A percentile compares a stretch with the other conserved stretches of the same genome.
phyloP scores from a whole-genome alignment of 306 rosid species.

The Cicer judaicum region DNA sequence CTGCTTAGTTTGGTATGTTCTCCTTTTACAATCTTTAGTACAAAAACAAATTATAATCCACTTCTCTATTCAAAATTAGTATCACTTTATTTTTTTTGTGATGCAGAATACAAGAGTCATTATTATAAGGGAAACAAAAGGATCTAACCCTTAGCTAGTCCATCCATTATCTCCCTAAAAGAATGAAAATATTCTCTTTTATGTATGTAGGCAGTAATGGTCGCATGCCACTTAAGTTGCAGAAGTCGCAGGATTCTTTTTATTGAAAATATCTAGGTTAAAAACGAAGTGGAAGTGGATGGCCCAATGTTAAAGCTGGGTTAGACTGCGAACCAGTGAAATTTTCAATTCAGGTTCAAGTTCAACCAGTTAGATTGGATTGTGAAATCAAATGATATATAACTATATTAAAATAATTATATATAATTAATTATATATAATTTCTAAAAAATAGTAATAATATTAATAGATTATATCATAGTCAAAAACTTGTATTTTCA shows the following conservation, averaged over 20 bases:
- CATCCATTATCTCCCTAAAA: slow-evolving; percentile 1
- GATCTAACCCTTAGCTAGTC: slow-evolving; percentile 10
- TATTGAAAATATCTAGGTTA: slow-evolving; percentile 3
- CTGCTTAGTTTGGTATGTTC: slow-evolving; percentile 4
- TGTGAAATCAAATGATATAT: not conserved
- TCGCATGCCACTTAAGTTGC: slow-evolving; percentile 11
- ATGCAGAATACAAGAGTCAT: slow-evolving; percentile 4
- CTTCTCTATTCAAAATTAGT: slow-evolving; percentile 23
- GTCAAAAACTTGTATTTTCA: slow-evolving; percentile 3
- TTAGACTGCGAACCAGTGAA: not conserved
- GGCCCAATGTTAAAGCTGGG: not conserved
- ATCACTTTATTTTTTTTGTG: not conserved
- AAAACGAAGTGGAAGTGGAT: not conserved
- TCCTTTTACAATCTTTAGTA: slow-evolving; percentile 7
- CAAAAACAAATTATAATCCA: slow-evolving; percentile 18
- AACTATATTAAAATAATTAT: not conserved
- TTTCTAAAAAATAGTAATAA: no score
- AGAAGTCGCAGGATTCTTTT: not conserved
- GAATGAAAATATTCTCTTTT: slow-evolving; percentile 3
- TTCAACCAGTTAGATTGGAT: slow-evolving; percentile 1
- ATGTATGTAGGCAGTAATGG: slow-evolving; percentile 5
- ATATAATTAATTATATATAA: no score
- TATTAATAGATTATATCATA: not conserved
- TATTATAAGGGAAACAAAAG: slow-evolving; percentile 27
- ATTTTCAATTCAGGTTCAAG: slow-evolving; percentile 6